Base-by-base conservation (phyloP, 176 grass and related monocot genomes). In the Alloteropsis semialata region DNA sequence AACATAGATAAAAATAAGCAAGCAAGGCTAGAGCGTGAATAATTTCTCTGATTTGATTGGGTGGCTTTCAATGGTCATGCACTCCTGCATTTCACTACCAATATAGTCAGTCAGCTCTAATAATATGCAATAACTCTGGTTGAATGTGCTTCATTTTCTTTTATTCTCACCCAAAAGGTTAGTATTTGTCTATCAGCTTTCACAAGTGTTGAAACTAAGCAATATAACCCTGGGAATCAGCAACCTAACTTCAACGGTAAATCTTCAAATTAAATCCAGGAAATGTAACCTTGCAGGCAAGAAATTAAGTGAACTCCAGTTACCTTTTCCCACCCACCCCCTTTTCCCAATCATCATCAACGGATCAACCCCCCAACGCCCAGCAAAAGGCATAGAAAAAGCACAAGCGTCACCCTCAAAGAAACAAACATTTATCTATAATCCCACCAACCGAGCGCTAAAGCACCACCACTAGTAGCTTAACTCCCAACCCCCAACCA, bases 401-500 rank as follows among this genome's bases (percentile, higher is more conserved):
- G 76, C 77, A 69, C 24, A 55, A 55, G 76, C 5, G 24, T 72
- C 72, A 48, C 65, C 39, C 16, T 65, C 46, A 65, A 22, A 56
- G 88, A 27, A 83, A 82, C 66, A 90, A 66, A 55, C 24, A 74
- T 32, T 16, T 67, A 78, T 79, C 79, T 84, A 74, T 53, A 87
- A 83, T 75, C 84, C 74, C 68, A 90, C 74, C 84, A 69, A 87
- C 82, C 70, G 41, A 64, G 37, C 65, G 56, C 72, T 78, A 56
- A 38, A 84, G 81, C 71, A 82, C n/a, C 42, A 75, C 13, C 54
- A 73, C 7, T 22, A 58, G 18, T 43, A 55, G 49, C 77, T 78
- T 86, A 90, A 86, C 73, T 86, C 74, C 83, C 57, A 72, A 59
- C 37, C 14, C 46, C 73, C 65, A 77, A 78, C 83, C 65, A 78